Evolutionary conservation across 2,329 filamentous ascomycete genomes (phyloP), one percentile per base, ranked within the genome.

Genomic region (Ophiocordyceps sinensis): DNA sequence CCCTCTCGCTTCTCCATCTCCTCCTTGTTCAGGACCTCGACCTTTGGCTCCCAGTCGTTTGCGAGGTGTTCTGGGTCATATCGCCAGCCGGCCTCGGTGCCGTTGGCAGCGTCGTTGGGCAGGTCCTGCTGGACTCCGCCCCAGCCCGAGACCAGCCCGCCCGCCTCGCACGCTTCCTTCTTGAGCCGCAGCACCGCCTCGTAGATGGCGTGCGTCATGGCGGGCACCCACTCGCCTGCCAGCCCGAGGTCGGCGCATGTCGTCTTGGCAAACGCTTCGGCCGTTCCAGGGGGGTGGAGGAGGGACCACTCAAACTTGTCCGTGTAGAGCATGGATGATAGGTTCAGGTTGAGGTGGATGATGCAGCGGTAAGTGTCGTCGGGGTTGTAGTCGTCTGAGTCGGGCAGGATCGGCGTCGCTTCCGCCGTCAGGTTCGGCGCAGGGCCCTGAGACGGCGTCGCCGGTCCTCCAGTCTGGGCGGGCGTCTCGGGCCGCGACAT

Each of bases 241-340:
- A 98, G 67, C 7, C 89, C 89, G 9, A 98, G 68, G 57, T 98
- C 91, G 26, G 86, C 84, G 57, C 91, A 96, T 0, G 91, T 96
- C 48, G 86, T 78, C 56, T 85, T 86, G 29, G 91, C 88, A 58
- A 96, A 96, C 12, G 82, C 77, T 59, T 98, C 89, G 0, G 91
- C 86, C 35, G 89, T 87, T 19, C 89, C 89, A 2, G 87, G 83
- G 3, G 88, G 87, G 53, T 96, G 88, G 15, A 94, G 70, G 17
- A 98, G 68, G 5, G 89, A 96, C 89, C 89, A 96, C 59, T 96
- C 89, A 48, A 98, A 96, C 55, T 88, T 94, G 68, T 98, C 91
- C 4, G 85, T 93, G 61, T 95, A 96, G 12, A 96, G 73, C 51
- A 84, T 80, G 42, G 93, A 94, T 41, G 87, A 80, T 19, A 96